Evolutionary conservation across 495 filamentous ascomycete species (phyloP), one percentile per base, ranked within the genome.

Genomic region (Astrocystis sublimbata): DNA sequence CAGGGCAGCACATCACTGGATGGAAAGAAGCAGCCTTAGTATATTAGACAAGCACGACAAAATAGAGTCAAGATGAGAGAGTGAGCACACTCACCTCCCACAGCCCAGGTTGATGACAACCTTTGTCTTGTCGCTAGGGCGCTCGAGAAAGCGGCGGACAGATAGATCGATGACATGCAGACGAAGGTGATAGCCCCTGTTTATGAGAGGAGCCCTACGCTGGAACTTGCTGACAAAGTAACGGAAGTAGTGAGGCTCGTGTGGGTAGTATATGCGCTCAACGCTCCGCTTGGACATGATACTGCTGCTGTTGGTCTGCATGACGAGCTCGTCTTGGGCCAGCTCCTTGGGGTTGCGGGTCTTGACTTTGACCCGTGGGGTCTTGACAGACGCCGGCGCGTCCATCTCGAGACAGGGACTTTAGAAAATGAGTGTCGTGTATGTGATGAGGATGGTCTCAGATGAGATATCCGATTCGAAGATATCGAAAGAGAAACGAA

Each of bases 261-360:
- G 74, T 15, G 83, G 73, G 65, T 88, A 88, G 74, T 96, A 97
- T 19, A 94, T 80, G 66, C 86, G 85, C 70, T 96, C 91, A 30
- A 96, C 92, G 65, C 89, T 92, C 61, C 92, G 83, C 71, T 97
- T 97, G 26, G 91, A 96, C 40, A 92, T 87, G 67, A 96, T 96
- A 66, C 89, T 92, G 73, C 89, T 91, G 71, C 86, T 91, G 70
- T 97, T 96, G 56, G 92, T 97, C 89, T 93, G 83, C 86, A 92
- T 92, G 61, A 92, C 86, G 6, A 83, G 79, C 62, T 89, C 86
- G 69, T 89, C 88, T 64, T 84, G 74, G 24, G 76, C 70, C 60
- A 57, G 65, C 54, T 71, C 35, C 58, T 72, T 76, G 2, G 71
- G 21, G 6, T 65, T 63, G 55, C 66, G 68, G 23, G 54, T 58